Conservation (phyloP, 116 monocot genomes). For the Trichopus zeylanicus region DNA sequence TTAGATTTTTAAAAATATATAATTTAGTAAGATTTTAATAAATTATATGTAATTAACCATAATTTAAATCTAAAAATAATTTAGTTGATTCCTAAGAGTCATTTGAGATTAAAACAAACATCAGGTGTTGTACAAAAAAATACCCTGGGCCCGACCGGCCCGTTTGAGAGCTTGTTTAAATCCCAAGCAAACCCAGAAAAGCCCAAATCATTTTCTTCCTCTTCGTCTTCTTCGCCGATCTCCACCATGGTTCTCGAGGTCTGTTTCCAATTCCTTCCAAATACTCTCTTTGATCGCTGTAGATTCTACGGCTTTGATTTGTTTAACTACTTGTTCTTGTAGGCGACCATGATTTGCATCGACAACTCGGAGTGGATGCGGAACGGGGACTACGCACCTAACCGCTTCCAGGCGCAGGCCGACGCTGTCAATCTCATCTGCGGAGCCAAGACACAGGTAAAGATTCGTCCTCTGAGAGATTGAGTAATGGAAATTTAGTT, state of each 20-base stretch:
- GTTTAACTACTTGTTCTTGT: conserved; percentile 1
- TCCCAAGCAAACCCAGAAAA: neutral
- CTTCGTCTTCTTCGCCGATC: neutral
- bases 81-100: too few relatives aligned
- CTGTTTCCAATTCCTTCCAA: neutral
- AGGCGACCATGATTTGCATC: conserved; percentile 98
- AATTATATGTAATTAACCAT: too few relatives aligned
- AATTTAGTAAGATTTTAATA: too few relatives aligned
- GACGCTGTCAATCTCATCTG: conserved; percentile 92
- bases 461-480: neutral
- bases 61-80: too few relatives aligned
- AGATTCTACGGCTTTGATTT: conserved; percentile 1
- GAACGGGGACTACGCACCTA: conserved; percentile 86
- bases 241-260: conserved; percentile 1
- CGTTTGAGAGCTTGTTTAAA: conserved; percentile 2
- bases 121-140: too few relatives aligned
- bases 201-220: neutral
- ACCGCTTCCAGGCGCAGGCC: conserved; percentile 77
- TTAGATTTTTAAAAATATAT: too few relatives aligned
- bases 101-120: neutral
- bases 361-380: conserved; percentile 99
- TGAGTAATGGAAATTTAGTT: neutral
- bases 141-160: too few relatives aligned
- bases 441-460: conserved; percentile 86
- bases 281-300: neutral